phyloP scores from a whole-genome alignment of 164 flowering plant species.

The Vitis labrusca region DNA sequence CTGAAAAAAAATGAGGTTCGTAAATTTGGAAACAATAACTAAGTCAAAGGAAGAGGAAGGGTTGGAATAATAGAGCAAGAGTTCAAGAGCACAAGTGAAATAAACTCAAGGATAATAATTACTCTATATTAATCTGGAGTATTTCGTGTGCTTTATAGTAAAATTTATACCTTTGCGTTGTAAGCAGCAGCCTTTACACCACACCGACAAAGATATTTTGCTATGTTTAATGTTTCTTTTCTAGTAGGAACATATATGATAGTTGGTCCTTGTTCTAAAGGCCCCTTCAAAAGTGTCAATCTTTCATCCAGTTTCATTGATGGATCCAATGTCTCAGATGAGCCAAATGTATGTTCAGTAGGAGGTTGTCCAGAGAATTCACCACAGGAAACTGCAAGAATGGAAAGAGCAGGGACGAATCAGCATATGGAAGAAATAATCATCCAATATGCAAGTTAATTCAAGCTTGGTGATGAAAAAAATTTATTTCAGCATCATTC shows the following conservation, averaged over 20 bases:
- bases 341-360: conserved; percentile 13
- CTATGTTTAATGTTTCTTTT: conserved; percentile 66
- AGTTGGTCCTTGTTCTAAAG: conserved; percentile 65
- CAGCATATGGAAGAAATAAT: background rate
- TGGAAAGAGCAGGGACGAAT: background rate
- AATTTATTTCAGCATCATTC: too few species aligned
- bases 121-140: background rate
- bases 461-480: too few species aligned
- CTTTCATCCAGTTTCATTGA: conserved; percentile 33
- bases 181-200: conserved; percentile 92
- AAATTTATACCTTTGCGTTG: conserved; percentile 67
- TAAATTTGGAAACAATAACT: background rate
- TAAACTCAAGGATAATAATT: background rate
- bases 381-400: conserved; percentile 71
- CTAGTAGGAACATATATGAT: conserved; percentile 91
- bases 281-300: conserved; percentile 23
- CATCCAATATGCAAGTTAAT: too few species aligned
- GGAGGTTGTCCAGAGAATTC: conserved; percentile 54
- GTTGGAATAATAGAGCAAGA: too few species aligned
- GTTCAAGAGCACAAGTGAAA: background rate
- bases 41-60: background rate
- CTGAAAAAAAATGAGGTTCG: background rate
- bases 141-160: too few species aligned
- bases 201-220: conserved; percentile 51
- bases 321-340: conserved; percentile 21